A percentile compares a stretch with the other conserved stretches of the same genome.
These are phyloP conservation scores for Podospora fimiseda DNA, from an alignment of 495 filamentous ascomycete species.

Conservation along the genomic window DNA sequence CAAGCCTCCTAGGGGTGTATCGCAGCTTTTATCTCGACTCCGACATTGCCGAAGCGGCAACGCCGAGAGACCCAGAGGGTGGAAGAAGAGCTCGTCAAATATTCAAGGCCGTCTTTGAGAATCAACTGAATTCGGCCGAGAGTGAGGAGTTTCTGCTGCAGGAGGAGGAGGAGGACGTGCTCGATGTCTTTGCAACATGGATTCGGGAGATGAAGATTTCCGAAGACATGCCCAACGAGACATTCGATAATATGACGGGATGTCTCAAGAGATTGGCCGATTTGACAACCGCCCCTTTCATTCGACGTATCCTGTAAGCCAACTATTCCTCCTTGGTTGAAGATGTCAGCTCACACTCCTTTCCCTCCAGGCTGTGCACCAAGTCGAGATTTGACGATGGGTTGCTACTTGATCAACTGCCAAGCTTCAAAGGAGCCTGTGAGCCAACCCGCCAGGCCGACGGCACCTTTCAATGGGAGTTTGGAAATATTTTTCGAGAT, in stretches of 20 bases:
- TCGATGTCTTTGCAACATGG: conserved; percentile 15
- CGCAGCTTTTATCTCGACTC: conserved; percentile 18
- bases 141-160: conserved; percentile 11
- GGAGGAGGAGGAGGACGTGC: conserved; percentile 21
- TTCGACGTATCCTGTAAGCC: conserved; percentile 16
- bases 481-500: conserved; percentile 7
- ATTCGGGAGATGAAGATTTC: conserved; percentile 10
- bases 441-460: background rate
- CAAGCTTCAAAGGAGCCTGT: background rate
- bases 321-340: background rate
- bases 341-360: background rate
- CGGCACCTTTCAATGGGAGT: conserved; percentile 7
- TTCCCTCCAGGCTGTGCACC: background rate
- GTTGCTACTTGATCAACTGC: conserved; percentile 3
- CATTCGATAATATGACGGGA: conserved; percentile 1
- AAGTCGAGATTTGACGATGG: background rate
- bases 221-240: background rate
- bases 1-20: conserved; percentile 18
- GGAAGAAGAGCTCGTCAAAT: conserved; percentile 11
- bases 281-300: conserved; percentile 8
- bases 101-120: conserved; percentile 18
- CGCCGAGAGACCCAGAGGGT: background rate
- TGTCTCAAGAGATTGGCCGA: conserved; percentile 9
- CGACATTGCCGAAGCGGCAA: background rate
- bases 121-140: conserved; percentile 11